phyloP scores from a whole-genome alignment of 2,329 filamentous ascomycete species.

The Exophiala aquamarina region DNA sequence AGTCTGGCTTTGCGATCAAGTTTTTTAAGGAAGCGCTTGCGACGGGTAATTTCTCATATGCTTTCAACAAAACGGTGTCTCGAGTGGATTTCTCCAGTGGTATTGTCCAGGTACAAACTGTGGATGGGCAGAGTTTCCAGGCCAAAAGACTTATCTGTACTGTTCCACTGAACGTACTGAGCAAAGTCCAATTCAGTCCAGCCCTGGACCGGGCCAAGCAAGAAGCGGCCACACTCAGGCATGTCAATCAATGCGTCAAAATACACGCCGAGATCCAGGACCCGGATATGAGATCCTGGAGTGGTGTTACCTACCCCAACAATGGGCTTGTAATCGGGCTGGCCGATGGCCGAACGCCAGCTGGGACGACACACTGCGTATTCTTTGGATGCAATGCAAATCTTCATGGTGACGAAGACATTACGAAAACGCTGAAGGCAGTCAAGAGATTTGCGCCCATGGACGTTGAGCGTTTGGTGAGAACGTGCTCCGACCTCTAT shows the following conservation, averaged over 20 bases:
- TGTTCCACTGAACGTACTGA: conserved; percentile 48
- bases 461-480: conserved; percentile 29
- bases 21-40: conserved; percentile 47
- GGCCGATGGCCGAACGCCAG: conserved; percentile 46
- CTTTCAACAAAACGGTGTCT: conserved; percentile 41
- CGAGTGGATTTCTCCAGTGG: conserved; percentile 32
- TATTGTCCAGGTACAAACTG: conserved; percentile 37
- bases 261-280: conserved; percentile 47
- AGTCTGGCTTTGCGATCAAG: conserved; percentile 46
- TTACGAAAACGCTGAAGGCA: conserved; percentile 35
- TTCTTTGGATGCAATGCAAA: conserved; percentile 45
- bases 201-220: conserved; percentile 37
- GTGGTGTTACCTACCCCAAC: conserved; percentile 44
- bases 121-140: conserved; percentile 32
- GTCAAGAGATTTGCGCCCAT: conserved; percentile 36
- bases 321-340: conserved; percentile 46
- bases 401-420: conserved; percentile 46
- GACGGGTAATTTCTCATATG: conserved; percentile 42
- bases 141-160: conserved; percentile 41
- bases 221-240: conserved; percentile 39
- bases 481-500: too few species aligned
- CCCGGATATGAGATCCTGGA: conserved; percentile 44
- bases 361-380: conserved; percentile 51
- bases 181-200: conserved; percentile 42
- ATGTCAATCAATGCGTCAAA: conserved; percentile 49